These are phyloP conservation scores for Gossypium australe DNA, from an alignment of 345 rosid species.

Conservation along the genomic window DNA sequence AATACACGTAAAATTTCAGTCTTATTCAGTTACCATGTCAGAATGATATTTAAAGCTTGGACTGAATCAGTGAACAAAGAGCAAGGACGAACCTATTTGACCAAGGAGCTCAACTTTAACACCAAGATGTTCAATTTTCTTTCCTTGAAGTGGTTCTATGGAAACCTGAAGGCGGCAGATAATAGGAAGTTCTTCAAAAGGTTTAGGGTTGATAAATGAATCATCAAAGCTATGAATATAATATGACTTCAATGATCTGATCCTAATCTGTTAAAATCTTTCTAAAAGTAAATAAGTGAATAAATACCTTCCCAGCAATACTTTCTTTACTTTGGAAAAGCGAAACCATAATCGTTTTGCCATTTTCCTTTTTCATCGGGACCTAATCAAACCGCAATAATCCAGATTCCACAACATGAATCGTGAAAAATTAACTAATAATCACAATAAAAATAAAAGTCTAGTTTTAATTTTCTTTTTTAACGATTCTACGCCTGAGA, in stretches of 20 bases:
- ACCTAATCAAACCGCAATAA: constrained; percentile 43
- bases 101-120: constrained; percentile 95
- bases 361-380: constrained; percentile 90
- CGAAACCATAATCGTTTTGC: constrained; percentile 69
- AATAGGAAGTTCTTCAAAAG: constrained; percentile 2
- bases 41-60: background rate
- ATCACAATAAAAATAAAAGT: background rate
- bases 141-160: constrained; percentile 90
- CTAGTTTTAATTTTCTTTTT: background rate
- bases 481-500: background rate
- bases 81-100: constrained; percentile 63
- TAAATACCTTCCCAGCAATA: constrained; percentile 73
- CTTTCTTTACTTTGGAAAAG: constrained; percentile 95
- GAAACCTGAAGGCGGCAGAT: constrained; percentile 40
- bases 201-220: background rate
- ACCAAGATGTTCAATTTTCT: constrained; percentile 92
- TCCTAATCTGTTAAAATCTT: background rate
- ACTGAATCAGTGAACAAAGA: background rate
- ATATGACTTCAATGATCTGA: background rate
- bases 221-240: background rate
- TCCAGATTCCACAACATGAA: background rate
- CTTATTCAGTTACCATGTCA: background rate
- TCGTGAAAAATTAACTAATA: background rate
- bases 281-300: background rate
- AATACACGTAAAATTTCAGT: background rate